phyloP scores from a whole-genome alignment of 2,329 filamentous ascomycete genomes.

The Botryosphaeria dothidea region DNA sequence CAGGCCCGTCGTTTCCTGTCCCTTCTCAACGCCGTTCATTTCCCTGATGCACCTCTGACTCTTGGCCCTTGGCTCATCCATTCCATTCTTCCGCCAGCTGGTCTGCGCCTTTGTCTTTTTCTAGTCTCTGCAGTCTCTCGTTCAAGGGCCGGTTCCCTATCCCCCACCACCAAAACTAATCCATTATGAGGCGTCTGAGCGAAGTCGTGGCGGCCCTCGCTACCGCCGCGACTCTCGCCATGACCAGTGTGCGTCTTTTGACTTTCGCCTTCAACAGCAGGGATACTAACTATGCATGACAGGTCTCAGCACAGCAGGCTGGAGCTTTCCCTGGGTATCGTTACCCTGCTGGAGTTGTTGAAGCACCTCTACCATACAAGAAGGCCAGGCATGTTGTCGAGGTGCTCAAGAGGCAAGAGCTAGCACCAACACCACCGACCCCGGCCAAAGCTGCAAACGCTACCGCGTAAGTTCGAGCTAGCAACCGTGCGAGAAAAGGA shows the following conservation, averaged over 20 bases:
- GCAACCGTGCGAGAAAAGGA: too few relatives aligned
- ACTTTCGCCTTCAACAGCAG: neutral
- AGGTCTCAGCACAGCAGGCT: conserved; percentile 11
- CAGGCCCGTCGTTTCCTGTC: neutral
- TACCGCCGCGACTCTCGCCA: neutral
- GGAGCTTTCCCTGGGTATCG: conserved; percentile 7
- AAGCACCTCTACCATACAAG: neutral
- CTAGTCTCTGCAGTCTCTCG: conserved; percentile 2
- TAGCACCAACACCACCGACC: neutral
- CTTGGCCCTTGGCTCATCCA: neutral
- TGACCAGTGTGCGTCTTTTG: neutral
- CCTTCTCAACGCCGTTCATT: conserved; percentile 1
- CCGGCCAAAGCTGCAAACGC: neutral
- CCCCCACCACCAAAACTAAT: neutral
- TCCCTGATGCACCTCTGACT: neutral
- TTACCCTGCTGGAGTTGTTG: neutral
- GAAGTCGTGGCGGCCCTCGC: conserved; percentile 4
- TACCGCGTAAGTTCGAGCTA: conserved; percentile 8
- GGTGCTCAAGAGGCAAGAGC: neutral
- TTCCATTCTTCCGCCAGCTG: conserved; percentile 10
- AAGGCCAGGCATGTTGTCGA: conserved; percentile 11
- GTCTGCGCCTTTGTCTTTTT: neutral
- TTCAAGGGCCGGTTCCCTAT: conserved; percentile 19
- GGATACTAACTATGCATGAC: neutral
- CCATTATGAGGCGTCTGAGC: conserved; percentile 2